Base-by-base conservation (phyloP, 306 rosid species). In the Prunus kanzakura region DNA sequence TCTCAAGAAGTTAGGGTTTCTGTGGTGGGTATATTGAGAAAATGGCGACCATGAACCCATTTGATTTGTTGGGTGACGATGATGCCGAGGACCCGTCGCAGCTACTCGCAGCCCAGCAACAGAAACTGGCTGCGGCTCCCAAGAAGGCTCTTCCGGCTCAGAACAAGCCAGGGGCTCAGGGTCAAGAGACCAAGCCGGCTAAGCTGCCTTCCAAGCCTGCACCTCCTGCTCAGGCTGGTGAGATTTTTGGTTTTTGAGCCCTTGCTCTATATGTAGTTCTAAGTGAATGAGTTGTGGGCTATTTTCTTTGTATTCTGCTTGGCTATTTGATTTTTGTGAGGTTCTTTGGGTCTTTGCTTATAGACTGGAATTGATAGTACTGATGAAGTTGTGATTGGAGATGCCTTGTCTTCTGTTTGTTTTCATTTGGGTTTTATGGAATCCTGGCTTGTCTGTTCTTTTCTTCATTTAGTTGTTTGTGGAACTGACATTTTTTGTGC, bases 41-140 rank as follows among this genome's bases (percentile, higher is more conserved):
- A 64, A 64, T 95, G 99, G 88, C 97, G 73, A 89, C 93, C 77
- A 66, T 45, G 86, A 95, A 95, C 85, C 97, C 97, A 0, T 95
- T 95, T 46, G 99, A 84, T 88, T 90, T 95, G 89, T 74, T 95
- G 88, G 96, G 90, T 4, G 97, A 90, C 51, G 91, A 82, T 12
- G 99, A 95, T 20, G 93, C 97, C 4, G 99, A 95, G 78, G 99
- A 95, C 79, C 99, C 96, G 2, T 86, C 89, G 67, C 98, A 85
- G 84, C 81, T 88, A 29, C 81, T 87, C 71, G 88, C 86, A 1
- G 90, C 93, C 49, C 89, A 85, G 71, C 84, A 85, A 67, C 83
- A 78, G 74, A 90, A 82, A 85, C 84, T 81, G 4, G 89, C 84
- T 6, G 73, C 66, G 61, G 70, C 73, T 71, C 47, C 83, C 50